These are phyloP conservation scores for Cytospora piceicola DNA, from an alignment of 2,329 filamentous ascomycete species.

Conservation along the genomic window DNA sequence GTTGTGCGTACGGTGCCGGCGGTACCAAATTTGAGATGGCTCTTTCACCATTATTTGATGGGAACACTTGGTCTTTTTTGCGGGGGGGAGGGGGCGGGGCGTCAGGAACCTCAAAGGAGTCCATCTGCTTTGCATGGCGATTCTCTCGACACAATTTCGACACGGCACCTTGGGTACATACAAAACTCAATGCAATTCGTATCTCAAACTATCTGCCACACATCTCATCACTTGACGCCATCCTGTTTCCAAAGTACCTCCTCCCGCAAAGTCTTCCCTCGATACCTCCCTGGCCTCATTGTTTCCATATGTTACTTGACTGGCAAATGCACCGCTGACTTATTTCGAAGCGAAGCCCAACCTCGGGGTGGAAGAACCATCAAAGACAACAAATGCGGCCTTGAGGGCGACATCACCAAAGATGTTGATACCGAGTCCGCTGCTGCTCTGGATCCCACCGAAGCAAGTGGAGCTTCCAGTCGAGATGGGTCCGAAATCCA, in stretches of 20 bases:
- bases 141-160: not conserved
- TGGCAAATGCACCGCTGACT: not conserved
- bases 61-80: not conserved
- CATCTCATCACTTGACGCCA: not conserved
- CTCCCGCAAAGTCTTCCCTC: not conserved
- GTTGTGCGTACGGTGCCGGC: not conserved
- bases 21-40: not conserved
- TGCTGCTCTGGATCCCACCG: conserved; percentile 30
- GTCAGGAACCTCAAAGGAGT: not conserved
- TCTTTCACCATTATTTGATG: not conserved
- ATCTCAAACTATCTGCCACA: not conserved
- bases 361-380: conserved; percentile 31
- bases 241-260: not conserved
- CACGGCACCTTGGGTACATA: not conserved
- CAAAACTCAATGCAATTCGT: not conserved
- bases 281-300: not conserved
- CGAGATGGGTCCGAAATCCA: conserved; percentile 30
- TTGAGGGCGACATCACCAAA: conserved; percentile 37
- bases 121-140: not conserved
- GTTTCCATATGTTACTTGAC: not conserved
- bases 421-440: conserved; percentile 35
- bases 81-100: too few relatives aligned
- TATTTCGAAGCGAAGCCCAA: conserved; percentile 35
- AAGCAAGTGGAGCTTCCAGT: conserved; percentile 30
- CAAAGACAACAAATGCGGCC: conserved; percentile 37